A percentile compares a stretch with the other conserved stretches of the same genome.
These are phyloP conservation scores for Chaetomiaceae sp. DNA, from an alignment of 2,329 filamentous ascomycete species.

Conservation along the genomic window DNA sequence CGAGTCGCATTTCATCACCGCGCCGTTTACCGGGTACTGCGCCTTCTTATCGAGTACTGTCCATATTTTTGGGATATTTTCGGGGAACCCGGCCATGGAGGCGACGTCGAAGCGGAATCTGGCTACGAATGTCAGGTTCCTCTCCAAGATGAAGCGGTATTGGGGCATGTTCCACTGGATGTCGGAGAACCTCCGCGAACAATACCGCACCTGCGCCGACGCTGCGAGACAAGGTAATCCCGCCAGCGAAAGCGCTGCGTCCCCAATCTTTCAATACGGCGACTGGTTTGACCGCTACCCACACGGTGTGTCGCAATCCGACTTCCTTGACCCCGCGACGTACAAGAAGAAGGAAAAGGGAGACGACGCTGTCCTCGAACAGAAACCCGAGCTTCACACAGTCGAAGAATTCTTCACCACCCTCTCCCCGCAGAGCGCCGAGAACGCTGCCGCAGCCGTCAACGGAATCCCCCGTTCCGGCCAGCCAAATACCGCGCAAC, in stretches of 20 bases:
- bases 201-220: constrained; percentile 81
- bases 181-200: constrained; percentile 83
- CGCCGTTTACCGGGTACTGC: constrained; percentile 91
- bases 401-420: constrained; percentile 92
- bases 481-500: constrained; percentile 25
- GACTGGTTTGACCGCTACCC: constrained; percentile 98
- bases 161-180: constrained; percentile 99
- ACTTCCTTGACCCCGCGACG: constrained; percentile 72
- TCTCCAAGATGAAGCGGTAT: constrained; percentile 92
- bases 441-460: constrained; percentile 30
- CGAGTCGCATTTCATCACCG: constrained; percentile 74
- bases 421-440: constrained; percentile 57
- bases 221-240: constrained; percentile 65
- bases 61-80: constrained; percentile 91
- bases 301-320: constrained; percentile 78
- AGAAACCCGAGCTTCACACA: constrained; percentile 85
- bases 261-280: constrained; percentile 84
- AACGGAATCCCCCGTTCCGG: constrained; percentile 23
- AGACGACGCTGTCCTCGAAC: constrained; percentile 82
- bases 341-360: constrained; percentile 69
- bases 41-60: constrained; percentile 90
- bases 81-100: constrained; percentile 72
- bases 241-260: constrained; percentile 44
- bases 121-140: constrained; percentile 80
- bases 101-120: constrained; percentile 77